Evolutionary conservation across 352 stramenopile genomes (phyloP), one percentile per base, ranked within the genome.

Genomic region (Elongisporangium senticosum): DNA sequence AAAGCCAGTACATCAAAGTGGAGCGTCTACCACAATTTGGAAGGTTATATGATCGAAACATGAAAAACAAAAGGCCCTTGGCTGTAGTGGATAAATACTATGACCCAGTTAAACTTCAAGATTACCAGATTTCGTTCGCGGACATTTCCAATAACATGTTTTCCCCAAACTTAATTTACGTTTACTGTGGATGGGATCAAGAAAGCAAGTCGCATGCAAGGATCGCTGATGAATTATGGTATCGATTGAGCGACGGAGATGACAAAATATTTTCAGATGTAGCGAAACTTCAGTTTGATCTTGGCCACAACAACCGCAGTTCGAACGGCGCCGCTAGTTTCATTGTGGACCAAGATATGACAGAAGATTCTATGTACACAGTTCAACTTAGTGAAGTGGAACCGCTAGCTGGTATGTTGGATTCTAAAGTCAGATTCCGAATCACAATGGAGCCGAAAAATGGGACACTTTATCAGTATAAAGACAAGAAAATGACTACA

Each of bases 401-500:
- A 33, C 75, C 77, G 7, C 57, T 84, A 2, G 52, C 64, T 14
- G 67, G 72, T 37, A 55, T 70, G 53, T 49, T 84, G 14, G 61
- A 62, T 49, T 51, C 67, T 21, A 61, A 56, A n/a, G 71, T 59
- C 14, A 39, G 26, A n/a, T 75, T 84, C 15, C 28, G 59, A 22
- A 55, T 92, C 39, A 72, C 65, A 0, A 22, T 51, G 22, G 54
- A 83, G 3, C 82, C 82, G 49, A 56, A 53, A 0, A 58, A 83
- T 58, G 82, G 82, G 37, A 20, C 53, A 6, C 62, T 92, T 22
- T 89, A 75, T 48, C 79, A 92, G 51, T 89, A 72, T 53, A 65
- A 63, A 3, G 5, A 57, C 22, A 21, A 55, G 28, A 53, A 55
- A 7, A 53, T 8, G 15, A 37, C 33, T 14, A 17, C 33, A 43